Conservation (phyloP, 1,284 basidiomycete species). For the Gomphus bonarii region DNA sequence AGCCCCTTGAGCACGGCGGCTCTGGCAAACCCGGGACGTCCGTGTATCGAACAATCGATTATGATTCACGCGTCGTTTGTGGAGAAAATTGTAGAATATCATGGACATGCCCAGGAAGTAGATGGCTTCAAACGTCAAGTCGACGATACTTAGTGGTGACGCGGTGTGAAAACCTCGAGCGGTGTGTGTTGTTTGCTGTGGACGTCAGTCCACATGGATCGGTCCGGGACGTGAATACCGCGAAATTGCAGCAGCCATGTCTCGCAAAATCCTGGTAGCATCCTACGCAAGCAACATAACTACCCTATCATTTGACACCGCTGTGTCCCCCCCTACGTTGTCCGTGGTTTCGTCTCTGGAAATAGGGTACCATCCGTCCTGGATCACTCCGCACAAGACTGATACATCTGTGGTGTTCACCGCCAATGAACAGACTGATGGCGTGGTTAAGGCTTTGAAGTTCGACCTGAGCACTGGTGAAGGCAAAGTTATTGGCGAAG, state of each 20-base stretch:
- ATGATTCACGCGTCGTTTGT: background rate
- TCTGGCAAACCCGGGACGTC: too few species aligned
- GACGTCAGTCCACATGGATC: too few species aligned
- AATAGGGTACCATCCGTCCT: conserved; percentile 58
- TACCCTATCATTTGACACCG: conserved; percentile 31
- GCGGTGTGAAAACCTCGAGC: background rate
- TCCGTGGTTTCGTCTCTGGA: conserved; percentile 31
- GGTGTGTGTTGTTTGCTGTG: background rate
- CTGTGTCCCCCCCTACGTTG: conserved; percentile 27
- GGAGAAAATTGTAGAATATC: background rate
- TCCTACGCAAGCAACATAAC: conserved; percentile 54
- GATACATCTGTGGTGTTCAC: conserved; percentile 43
- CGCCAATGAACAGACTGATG: conserved; percentile 48
- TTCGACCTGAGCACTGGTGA: conserved; percentile 35
- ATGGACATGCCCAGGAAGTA: background rate
- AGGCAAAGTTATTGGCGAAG: conserved; percentile 33
- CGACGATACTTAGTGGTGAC: too few species aligned
- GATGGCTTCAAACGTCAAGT: background rate
- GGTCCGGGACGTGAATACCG: conserved; percentile 12
- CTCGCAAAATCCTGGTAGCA: conserved; percentile 44
- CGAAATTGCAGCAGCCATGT: conserved; percentile 17
- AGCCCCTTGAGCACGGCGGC: too few species aligned
- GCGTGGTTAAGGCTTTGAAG: conserved; percentile 44
- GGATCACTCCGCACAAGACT: conserved; percentile 50
- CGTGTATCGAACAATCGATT: background rate